phyloP scores from a whole-genome alignment of 257 asterid genomes.

The Sherardia arvensis region DNA sequence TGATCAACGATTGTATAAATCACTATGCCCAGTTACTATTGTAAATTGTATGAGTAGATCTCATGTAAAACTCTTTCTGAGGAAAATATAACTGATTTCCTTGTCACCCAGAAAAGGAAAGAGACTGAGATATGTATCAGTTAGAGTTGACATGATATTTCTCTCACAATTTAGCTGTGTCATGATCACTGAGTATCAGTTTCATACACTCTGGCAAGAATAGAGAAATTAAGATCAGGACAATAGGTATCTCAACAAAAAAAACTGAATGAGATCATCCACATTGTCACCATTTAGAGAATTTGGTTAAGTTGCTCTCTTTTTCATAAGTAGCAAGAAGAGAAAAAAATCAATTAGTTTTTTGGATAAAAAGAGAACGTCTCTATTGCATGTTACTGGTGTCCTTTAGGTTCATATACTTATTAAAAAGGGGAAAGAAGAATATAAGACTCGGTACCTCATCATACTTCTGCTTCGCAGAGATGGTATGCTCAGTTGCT shows the following conservation, averaged over 20 bases:
- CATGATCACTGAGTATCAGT: background rate
- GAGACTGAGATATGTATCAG: background rate
- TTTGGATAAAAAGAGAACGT: background rate
- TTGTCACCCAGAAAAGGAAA: background rate
- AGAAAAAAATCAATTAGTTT: background rate
- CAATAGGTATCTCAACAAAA: background rate
- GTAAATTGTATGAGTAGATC: too few species aligned
- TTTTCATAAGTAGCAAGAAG: background rate
- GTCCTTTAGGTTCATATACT: background rate
- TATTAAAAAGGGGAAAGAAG: background rate
- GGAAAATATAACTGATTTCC: background rate
- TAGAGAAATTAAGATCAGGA: background rate
- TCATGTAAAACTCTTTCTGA: background rate
- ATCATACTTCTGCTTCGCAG: constrained; percentile 57
- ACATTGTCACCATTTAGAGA: background rate
- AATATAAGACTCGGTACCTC: constrained; percentile 38
- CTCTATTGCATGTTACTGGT: too few species aligned
- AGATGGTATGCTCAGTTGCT: constrained; percentile 51
- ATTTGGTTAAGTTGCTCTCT: background rate
- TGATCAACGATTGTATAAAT: background rate
- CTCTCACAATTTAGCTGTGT: background rate
- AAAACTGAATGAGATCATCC: background rate
- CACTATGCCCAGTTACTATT: too few species aligned
- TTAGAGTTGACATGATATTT: background rate
- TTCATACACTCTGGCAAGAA: background rate